Base-by-base conservation (phyloP, 179 eudicot species). In the Beta lomatogona region DNA sequence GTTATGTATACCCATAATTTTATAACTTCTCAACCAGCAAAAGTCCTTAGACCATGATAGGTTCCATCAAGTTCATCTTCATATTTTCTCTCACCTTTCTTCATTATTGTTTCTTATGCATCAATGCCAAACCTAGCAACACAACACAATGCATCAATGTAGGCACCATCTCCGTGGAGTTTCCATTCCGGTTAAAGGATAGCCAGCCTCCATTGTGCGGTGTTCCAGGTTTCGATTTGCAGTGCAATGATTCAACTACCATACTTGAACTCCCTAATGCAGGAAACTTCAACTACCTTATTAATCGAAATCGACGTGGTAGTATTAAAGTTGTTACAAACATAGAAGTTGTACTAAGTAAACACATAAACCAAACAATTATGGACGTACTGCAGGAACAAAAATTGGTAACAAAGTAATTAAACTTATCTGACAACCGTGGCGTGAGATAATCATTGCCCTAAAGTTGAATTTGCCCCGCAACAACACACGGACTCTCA, bases 141-240 rank as follows among this genome's bases (percentile, higher is more conserved):
- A 28, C 72, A 12, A 41, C 3, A 1, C 48, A 4, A 6, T 82
- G 84, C 72, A 11, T 10, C 41, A n/a, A 12, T 59, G 22, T 19
- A 44, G 4, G 0, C 13, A 36, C 12, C 0, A 6, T 46, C 50
- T 46, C 79, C 41, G 21, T 78, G 22, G 10, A 4, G 3, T 82
- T 50, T n/a, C 82, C 82, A 4, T 80, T 80, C 55, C 53, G 18
- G 3, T 21, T 73, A 53, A 64, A n/a, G 4, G 25, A 50, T 64
- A 1, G 5, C 16, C 82, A 80, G 28, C 54, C 72, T 1, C 13
- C 73, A 6, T 80, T 64, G 0, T 80, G 78, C 13, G 71, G 82
- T 13, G 5, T 16, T 16, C 21, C 82, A 19, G 82, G 63, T 8
- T 80, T 73, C 73, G 63, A 64, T 0, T 4, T 80, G 28, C n/a